Base-by-base conservation (phyloP, 305 asterid species). In the Rubia balearica region DNA sequence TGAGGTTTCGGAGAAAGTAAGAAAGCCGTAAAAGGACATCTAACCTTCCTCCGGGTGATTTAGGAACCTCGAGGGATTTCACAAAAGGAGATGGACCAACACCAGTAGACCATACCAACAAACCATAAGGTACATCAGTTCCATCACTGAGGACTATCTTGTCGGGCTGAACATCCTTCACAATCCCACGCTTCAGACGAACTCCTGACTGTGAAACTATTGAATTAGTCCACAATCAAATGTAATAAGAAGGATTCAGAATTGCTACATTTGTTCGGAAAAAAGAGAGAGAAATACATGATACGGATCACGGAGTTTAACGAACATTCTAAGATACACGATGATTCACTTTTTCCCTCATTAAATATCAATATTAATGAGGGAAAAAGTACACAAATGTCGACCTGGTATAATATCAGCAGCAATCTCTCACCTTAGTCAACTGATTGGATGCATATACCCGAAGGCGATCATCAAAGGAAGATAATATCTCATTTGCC, bases 51-150 rank as follows among this genome's bases (percentile, higher is more conserved):
- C 94, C 95, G 21, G 95, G 90, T 65, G 96, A 84, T 84, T 89
- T 93, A 24, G 96, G 91, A 75, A 93, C 43, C 59, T 93, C 92
- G 53, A 93, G 77, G 72, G 85, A 69, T 17, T 69, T 85, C 73
- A 90, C 97, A 67, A 93, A 90, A 49, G 88, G 22, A 2, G 98
- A 90, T 64, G 97, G 98, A 60, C 98, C 98, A 62, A 93, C 98
- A 61, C 97, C 97, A 13, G 98, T 93, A 68, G 98, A 93, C 98
- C 98, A 93, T 72, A 90, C 98, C 73, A 93, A 78, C 64, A 93
- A 85, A 41, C 98, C 98, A 71, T 93, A 93, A 22, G 98, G 97
- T 43, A 93, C 92, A 45, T 82, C 83, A 6, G 96, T 93, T 75
- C 86, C 92, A 68, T 93, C 96, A 65, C 82, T 86, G 36, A 90